These are phyloP conservation scores for Paraconiothyrium brasiliense DNA, from an alignment of 2,329 filamentous ascomycete genomes.

Conservation along the genomic window DNA sequence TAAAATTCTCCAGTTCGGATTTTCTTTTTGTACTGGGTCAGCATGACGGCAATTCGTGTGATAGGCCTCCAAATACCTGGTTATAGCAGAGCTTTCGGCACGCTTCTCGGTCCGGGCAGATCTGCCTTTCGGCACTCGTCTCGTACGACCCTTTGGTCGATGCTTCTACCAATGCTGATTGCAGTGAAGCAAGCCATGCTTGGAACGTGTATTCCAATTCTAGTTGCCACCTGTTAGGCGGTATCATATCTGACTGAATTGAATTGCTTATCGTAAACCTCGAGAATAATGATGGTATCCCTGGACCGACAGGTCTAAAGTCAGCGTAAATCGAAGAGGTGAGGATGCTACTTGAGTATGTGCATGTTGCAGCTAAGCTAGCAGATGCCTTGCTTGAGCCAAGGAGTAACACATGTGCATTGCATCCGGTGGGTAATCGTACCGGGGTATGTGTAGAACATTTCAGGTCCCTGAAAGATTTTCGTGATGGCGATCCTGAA, in stretches of 20 bases:
- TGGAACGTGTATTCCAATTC: constrained; percentile 24
- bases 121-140: not conserved
- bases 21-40: constrained; percentile 6
- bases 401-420: not conserved
- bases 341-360: not conserved
- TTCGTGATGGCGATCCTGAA: not conserved
- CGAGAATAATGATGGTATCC: constrained; percentile 8
- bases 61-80: constrained; percentile 4
- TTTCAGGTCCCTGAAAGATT: not conserved
- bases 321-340: not conserved
- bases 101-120: not conserved
- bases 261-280: constrained; percentile 10
- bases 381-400: not conserved
- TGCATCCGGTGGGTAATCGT: not conserved
- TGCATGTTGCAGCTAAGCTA: not conserved
- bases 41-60: not conserved
- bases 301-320: not conserved
- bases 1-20: constrained; percentile 17
- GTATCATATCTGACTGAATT: constrained; percentile 15
- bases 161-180: constrained; percentile 16
- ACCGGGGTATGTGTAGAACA: not conserved
- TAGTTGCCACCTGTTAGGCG: constrained; percentile 21
- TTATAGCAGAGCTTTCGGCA: constrained; percentile 8
- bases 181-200: constrained; percentile 18
- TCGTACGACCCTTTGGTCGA: not conserved